Base-by-base conservation (phyloP, 345 rosid genomes). In the Eucalyptus coolabah region DNA sequence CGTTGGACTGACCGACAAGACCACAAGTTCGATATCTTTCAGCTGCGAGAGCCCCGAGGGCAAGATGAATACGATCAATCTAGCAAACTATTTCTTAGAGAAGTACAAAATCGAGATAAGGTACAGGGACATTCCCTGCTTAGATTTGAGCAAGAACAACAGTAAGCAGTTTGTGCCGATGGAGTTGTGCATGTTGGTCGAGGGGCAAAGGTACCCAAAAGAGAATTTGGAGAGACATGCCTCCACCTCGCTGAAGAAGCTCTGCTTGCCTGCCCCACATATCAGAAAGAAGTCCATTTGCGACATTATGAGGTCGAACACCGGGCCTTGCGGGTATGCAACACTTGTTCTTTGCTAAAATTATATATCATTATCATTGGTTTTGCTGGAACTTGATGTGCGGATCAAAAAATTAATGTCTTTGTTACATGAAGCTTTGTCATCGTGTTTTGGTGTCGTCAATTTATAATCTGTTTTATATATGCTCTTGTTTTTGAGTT, bases 161-260 rank as follows among this genome's bases (percentile, higher is more conserved):
- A 91, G 93, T 67, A 88, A 89, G 88, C 94, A 96, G 86, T 89
- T 90, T 45, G 95, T 97, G 15, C 99, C 99, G 3, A 95, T 97
- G 99, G 99, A 96, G 89, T 94, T 95, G 56, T 97, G 99, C 44
- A 93, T 89, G 40, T 91, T 96, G 88, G 95, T 93, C 12, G 99
- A 95, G 85, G 99, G 99, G 50, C 98, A 97, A 92, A 91, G 96
- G 86, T 96, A 92, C 91, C 99, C 96, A n/a, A 96, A 95, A 87
- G 99, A 97, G 32, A 16, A 88, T 81, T 83, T 96, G 92, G 94
- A 94, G 85, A 77, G 72, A 59, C 8, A 93, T 24, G 92, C 95
- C 51, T 95, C 93, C 32, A 4, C 9, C 77, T 40, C 86, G 72
- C 90, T 97, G 90, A 96, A 94, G 91, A 3, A 67, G 0, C 67